phyloP scores from a whole-genome alignment of 1,139 yeast genomes.

The Suhomyces anneliseae region DNA sequence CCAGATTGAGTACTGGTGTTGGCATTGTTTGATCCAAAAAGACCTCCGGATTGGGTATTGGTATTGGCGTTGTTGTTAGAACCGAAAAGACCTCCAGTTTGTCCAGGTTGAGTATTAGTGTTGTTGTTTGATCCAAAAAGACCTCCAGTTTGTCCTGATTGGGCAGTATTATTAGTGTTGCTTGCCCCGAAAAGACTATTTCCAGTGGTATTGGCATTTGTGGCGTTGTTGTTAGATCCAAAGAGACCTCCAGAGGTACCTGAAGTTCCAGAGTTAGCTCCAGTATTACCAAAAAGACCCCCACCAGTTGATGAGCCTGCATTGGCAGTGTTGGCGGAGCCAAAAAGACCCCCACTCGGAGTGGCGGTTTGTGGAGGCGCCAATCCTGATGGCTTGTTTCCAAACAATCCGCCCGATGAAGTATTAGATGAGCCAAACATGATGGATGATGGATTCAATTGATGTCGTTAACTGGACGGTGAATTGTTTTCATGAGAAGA shows the following conservation, averaged over 20 bases:
- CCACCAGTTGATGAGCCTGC: slow-evolving; percentile 6
- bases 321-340: slow-evolving; percentile 11
- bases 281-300: slow-evolving; percentile 14
- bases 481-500: slow-evolving; percentile 4
- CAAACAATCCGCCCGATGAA: slow-evolving; percentile 31
- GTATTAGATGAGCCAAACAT: slow-evolving; percentile 12
- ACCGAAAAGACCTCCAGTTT: slow-evolving; percentile 12
- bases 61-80: slow-evolving; percentile 6
- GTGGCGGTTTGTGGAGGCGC: slow-evolving; percentile 22
- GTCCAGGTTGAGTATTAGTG: slow-evolving; percentile 4
- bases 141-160: slow-evolving; percentile 17
- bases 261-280: slow-evolving; percentile 2
- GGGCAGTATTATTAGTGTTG: slow-evolving; percentile 4
- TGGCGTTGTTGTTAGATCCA: slow-evolving; percentile 7
- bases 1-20: slow-evolving; percentile 11
- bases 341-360: slow-evolving; percentile 26
- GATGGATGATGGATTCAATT: not conserved
- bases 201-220: slow-evolving; percentile 1
- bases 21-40: slow-evolving; percentile 20
- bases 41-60: slow-evolving; percentile 15
- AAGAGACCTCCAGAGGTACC: slow-evolving; percentile 12
- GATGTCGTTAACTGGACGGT: not conserved
- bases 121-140: slow-evolving; percentile 18
- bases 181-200: slow-evolving; percentile 21
- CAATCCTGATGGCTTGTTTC: slow-evolving; percentile 20